Conservation (phyloP, 129 eudicot genomes). For the Flaveria ramosissima region DNA sequence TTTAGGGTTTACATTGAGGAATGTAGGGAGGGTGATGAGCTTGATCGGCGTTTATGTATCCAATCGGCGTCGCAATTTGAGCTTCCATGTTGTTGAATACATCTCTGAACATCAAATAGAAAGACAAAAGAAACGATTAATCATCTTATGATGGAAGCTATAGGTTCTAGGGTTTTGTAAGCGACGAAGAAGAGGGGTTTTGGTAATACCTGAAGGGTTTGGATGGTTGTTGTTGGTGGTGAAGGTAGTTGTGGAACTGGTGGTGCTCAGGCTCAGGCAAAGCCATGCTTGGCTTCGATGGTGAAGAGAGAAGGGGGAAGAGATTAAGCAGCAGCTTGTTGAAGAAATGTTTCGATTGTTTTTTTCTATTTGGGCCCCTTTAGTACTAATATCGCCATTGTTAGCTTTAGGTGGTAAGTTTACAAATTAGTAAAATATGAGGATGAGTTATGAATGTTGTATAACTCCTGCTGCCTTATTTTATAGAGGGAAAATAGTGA, state of each 20-base stretch:
- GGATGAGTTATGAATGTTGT: no score
- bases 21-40: constrained; percentile 79
- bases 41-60: constrained; percentile 52
- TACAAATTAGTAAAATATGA: no score
- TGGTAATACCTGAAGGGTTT: constrained; percentile 52
- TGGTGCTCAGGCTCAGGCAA: constrained; percentile 50
- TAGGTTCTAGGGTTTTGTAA: constrained; percentile 32
- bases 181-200: not conserved
- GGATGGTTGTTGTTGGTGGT: constrained; percentile 43
- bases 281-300: constrained; percentile 38
- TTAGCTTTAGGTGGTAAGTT: no score
- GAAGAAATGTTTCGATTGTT: not conserved
- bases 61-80: constrained; percentile 52
- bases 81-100: constrained; percentile 51
- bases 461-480: no score
- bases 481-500: no score
- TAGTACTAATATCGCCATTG: no score
- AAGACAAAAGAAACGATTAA: not conserved
- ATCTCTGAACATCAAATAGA: constrained; percentile 43
- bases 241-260: constrained; percentile 45
- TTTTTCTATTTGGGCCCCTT: not conserved
- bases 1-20: constrained; percentile 57
- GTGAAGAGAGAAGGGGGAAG: not conserved
- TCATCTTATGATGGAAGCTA: not conserved
- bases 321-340: not conserved